Percentiles rank a stretch among this genome's conserved stretches.
These are phyloP conservation scores for Fusarium virguliforme DNA, from an alignment of 2,329 filamentous ascomycete species.

Conservation along the genomic window DNA sequence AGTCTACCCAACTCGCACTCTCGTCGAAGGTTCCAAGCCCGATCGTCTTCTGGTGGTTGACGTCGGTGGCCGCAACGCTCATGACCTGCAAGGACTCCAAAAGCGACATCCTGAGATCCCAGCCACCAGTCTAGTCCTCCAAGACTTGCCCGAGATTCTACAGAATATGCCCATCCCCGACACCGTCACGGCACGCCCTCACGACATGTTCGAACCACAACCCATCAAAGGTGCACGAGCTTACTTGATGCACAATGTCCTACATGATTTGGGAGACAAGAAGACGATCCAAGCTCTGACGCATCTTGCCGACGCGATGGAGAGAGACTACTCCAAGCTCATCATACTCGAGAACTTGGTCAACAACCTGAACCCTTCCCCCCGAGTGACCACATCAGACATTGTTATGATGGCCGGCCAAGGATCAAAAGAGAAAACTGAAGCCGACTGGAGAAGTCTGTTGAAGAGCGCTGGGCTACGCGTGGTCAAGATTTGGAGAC, in stretches of 20 bases:
- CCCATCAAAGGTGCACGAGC: constrained; percentile 59
- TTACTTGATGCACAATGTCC: constrained; percentile 65
- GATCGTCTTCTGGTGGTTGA: constrained; percentile 55
- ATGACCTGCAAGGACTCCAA: constrained; percentile 57
- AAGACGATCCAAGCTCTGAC: constrained; percentile 55
- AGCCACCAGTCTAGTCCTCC: constrained; percentile 53
- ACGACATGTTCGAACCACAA: constrained; percentile 59
- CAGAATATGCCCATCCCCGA: constrained; percentile 44
- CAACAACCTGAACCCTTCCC: constrained; percentile 49
- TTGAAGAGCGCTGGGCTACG: constrained; percentile 47
- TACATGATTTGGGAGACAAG: constrained; percentile 67
- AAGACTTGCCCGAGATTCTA: constrained; percentile 56
- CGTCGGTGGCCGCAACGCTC: constrained; percentile 57
- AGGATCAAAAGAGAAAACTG: constrained; percentile 54
- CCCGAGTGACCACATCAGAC: constrained; percentile 55
- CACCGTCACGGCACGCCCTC: constrained; percentile 51
- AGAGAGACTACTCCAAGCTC: constrained; percentile 56
- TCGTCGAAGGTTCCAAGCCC: constrained; percentile 50
- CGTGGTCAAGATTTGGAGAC: constrained; percentile 54
- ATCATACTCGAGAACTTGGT: constrained; percentile 58
- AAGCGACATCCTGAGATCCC: constrained; percentile 48
- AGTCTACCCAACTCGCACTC: constrained; percentile 54
- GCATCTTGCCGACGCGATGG: constrained; percentile 44
- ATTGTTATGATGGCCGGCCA: constrained; percentile 56
- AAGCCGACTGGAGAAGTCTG: constrained; percentile 52